Evolutionary conservation across 495 filamentous ascomycete genomes (phyloP), one percentile per base, ranked within the genome.

Genomic region (Penicillium paxilli): DNA sequence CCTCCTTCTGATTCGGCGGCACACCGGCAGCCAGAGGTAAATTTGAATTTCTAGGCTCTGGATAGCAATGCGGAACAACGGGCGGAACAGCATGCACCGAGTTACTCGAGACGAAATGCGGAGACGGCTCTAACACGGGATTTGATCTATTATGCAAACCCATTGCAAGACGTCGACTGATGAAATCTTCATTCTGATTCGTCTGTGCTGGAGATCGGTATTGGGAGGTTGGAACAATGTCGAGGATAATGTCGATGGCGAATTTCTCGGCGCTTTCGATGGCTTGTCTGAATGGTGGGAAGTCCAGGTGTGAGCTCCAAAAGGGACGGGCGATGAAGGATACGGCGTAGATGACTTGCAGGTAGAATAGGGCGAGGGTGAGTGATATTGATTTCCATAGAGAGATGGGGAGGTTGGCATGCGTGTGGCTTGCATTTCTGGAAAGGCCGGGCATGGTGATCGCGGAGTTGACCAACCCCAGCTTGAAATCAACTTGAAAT

Each of bases 301-400:
- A 58, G 3, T 61, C 58, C 8, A 32, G 28, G 8, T 32, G 16
- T 1, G 44, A 54, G 37, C 44, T 53, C 41, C 49, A 42, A 21
- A 63, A 44, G 16, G 51, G 62, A 3, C 35, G 54, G 9, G 44
- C 59, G 9, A 67, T 4, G 28, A 45, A 55, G n/a, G 62, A 65
- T n/a, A 54, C 19, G 9, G 21, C 35, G 52, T 65, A 63, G 33
- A 65, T 38, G 19, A 63, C 5, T 25, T 67, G 64, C 9, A 66
- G 57, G 54, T 58, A 63, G 21, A 25, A 24, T 6, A 60, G 42
- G 21, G 49, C 19, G 22, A 49, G 4, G 24, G 59, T 55, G 24
- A 67, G 62, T 17, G 40, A 30, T 38, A 54, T 24, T 19, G 55
- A 51, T 11, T 41, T 60, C 16, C 5, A 14, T 33, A 63, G 40